Conservation (phyloP, 306 rosid species). For the Sicyos baderoa region DNA sequence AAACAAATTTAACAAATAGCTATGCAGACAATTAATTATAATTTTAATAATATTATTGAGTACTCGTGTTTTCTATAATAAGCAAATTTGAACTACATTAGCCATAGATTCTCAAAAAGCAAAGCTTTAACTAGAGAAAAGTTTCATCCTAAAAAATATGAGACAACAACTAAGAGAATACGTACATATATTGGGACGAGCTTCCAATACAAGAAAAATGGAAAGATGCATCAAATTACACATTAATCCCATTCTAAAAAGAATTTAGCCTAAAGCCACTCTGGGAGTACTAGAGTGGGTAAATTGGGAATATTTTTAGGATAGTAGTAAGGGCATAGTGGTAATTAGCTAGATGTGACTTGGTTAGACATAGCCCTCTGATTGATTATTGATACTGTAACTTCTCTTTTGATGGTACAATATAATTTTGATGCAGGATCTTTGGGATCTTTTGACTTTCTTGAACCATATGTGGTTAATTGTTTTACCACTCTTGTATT, state of each 20-base stretch:
- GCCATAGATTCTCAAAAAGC: background rate
- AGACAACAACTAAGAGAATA: background rate
- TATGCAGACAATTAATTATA: background rate
- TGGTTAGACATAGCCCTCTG: background rate
- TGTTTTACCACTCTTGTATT: background rate
- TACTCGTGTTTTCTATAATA: background rate
- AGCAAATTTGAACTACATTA: background rate
- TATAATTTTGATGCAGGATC: background rate
- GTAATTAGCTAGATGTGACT: background rate
- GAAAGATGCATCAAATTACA: too few species aligned
- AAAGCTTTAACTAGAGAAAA: background rate
- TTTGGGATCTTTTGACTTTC: background rate
- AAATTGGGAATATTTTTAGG: background rate
- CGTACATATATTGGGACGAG: too few species aligned
- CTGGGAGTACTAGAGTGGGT: background rate
- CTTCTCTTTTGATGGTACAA: background rate
- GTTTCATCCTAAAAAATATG: background rate
- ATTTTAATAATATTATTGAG: background rate
- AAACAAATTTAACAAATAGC: constrained; percentile 6
- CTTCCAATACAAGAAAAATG: too few species aligned
- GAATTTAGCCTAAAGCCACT: too few species aligned
- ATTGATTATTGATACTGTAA: background rate
- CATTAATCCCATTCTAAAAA: too few species aligned
- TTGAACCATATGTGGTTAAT: background rate
- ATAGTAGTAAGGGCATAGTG: background rate